Base-by-base conservation (phyloP, 495 filamentous ascomycete species). In the Trichoderma gamsii region DNA sequence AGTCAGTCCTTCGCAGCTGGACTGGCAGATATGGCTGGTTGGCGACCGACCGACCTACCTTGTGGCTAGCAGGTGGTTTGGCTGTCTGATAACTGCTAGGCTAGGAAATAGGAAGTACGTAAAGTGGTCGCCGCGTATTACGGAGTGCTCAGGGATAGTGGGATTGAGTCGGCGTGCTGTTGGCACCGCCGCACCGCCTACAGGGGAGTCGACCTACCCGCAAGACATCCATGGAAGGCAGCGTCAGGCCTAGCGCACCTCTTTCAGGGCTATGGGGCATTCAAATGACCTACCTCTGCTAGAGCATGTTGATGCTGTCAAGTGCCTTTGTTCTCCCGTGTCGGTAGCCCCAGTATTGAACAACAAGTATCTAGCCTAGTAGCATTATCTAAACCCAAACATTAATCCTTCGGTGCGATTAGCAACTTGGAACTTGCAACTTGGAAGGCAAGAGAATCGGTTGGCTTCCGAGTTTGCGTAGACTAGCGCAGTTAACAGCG, bases 111-210 rank as follows among this genome's bases (percentile, higher is more conserved):
- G 49, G 49, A 21, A 21, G 25, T 12, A 32, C 29, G 13, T 16
- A 25, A 61, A 61, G 27, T 61, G 56, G 56, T 61, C 56, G 56
- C 51, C n/a, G 51, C 27, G 56, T 61, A 21, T 25, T 21, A 21
- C n/a, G 12, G 56, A 13, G n/a, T 32, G 29, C 56, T 29, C 27
- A 61, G 56, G 56, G 56, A 61, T 61, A 32, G 56, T 18, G 56
- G 56, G 16, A 32, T 29, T 52, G 49, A 23, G 49, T 52, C 27
- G 56, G 56, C 56, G 56, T 32, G 27, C 56, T 16, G 56, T 61
- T 61, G 25, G 56, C 56, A 61, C 56, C 16, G 25, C 23, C 56
- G 56, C 56, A 29, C 56, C 27, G 27, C 56, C 56, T 61, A 32
- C 56, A 61, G 56, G 56, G 56, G 56, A 61, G 23, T 61, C 16